These are phyloP conservation scores for Trichosanthes truncata DNA, from an alignment of 306 rosid species.

Conservation along the genomic window DNA sequence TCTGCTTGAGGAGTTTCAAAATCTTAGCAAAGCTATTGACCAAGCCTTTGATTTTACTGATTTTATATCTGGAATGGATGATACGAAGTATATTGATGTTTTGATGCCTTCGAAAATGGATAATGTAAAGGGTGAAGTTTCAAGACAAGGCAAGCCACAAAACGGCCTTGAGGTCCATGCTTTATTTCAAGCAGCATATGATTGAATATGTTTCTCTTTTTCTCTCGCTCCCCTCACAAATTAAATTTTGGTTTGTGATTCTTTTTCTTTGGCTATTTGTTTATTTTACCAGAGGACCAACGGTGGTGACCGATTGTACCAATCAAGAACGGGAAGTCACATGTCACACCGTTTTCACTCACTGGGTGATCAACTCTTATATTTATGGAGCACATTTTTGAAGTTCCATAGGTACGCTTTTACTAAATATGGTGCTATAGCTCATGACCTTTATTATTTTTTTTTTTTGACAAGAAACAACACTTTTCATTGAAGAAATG, in stretches of 20 bases:
- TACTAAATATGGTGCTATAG: constrained; percentile 14
- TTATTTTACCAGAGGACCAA: constrained; percentile 32
- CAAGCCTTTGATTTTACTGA: constrained; percentile 54
- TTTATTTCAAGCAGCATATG: constrained; percentile 22
- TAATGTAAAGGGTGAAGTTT: constrained; percentile 25
- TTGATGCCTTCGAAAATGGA: constrained; percentile 27
- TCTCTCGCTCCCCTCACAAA: background rate
- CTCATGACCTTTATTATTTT: no score
- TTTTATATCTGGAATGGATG: constrained; percentile 51
- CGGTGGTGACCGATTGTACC: constrained; percentile 34
- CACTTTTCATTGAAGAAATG: no score
- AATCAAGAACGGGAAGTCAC: constrained; percentile 34
- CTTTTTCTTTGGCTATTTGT: constrained; percentile 1
- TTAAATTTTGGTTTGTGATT: background rate
- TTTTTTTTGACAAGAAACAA: no score
- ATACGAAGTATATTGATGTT: constrained; percentile 31
- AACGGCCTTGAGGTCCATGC: constrained; percentile 66
- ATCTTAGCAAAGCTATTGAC: constrained; percentile 51
- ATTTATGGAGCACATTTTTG: constrained; percentile 72
- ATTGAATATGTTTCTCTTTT: background rate
- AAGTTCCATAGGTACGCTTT: constrained; percentile 63
- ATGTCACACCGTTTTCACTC: constrained; percentile 31
- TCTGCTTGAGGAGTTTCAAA: constrained; percentile 65
- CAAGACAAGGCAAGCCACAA: constrained; percentile 65
- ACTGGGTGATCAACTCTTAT: constrained; percentile 64